Conservation (phyloP, 2,329 filamentous ascomycete species). For the Alternaria sp. region DNA sequence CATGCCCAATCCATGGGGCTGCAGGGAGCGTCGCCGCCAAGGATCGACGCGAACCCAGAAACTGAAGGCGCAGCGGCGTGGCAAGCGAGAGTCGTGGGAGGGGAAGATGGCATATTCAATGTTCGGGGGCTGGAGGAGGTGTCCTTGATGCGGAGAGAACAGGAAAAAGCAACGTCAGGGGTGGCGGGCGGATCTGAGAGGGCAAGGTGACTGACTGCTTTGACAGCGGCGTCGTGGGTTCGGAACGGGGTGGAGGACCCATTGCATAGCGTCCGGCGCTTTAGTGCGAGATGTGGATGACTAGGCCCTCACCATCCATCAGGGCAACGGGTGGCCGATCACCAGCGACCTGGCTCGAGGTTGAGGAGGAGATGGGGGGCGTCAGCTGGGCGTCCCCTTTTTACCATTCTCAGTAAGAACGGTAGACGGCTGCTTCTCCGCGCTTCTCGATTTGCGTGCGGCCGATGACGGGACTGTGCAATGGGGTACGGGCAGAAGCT, state of each 20-base stretch:
- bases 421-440: background rate
- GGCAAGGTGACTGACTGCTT: conserved; percentile 15
- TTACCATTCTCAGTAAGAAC: background rate
- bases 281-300: conserved; percentile 15
- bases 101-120: conserved; percentile 1
- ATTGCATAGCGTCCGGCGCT: conserved; percentile 16
- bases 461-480: background rate
- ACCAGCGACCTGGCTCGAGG: conserved; percentile 6
- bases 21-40: conserved; percentile 23
- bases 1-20: conserved; percentile 17
- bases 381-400: background rate
- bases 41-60: conserved; percentile 16
- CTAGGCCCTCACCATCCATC: conserved; percentile 19
- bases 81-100: background rate
- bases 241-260: conserved; percentile 21
- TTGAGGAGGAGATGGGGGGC: background rate
- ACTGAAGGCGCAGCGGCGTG: conserved; percentile 1
- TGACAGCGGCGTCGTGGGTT: conserved; percentile 20
- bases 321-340: conserved; percentile 24
- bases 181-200: conserved; percentile 6
- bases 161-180: conserved; percentile 13
- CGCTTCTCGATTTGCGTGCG: background rate
- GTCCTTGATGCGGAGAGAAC: conserved; percentile 3
- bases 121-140: background rate
- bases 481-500: background rate